Percentiles rank a stretch among this genome's conserved stretches.
Conservation (phyloP, 2,329 filamentous ascomycete genomes). For the Ilyonectria destructans region DNA sequence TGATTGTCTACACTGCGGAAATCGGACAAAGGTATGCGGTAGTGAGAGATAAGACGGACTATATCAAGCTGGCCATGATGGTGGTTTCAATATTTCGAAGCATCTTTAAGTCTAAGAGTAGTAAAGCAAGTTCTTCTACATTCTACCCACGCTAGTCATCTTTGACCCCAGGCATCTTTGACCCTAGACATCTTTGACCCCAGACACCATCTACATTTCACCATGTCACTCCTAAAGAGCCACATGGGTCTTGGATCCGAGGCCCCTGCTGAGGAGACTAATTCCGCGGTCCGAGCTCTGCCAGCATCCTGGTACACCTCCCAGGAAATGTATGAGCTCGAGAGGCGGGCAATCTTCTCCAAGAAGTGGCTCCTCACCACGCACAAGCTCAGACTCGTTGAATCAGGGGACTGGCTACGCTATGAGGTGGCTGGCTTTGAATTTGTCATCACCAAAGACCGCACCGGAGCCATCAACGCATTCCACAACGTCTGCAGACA, state of each 20-base stretch:
- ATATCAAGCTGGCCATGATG: not conserved
- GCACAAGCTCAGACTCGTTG: constrained; percentile 65
- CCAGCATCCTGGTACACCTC: constrained; percentile 69
- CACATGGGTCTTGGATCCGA: constrained; percentile 52
- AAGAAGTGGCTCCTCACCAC: constrained; percentile 71
- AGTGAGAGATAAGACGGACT: not conserved
- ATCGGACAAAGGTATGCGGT: not conserved
- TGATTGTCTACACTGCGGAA: not conserved
- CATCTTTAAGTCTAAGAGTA: not conserved
- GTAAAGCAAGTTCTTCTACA: too few relatives aligned
- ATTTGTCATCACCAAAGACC: constrained; percentile 68
- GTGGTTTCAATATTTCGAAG: not conserved
- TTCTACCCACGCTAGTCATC: too few relatives aligned
- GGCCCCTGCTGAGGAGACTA: constrained; percentile 41
- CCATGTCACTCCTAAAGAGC: too few relatives aligned
- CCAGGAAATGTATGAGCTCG: constrained; percentile 70
- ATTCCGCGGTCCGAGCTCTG: constrained; percentile 55
- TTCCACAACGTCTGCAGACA: constrained; percentile 78
- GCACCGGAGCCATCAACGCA: constrained; percentile 67
- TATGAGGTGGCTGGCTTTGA: constrained; percentile 71
- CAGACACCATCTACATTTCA: constrained; percentile 7
- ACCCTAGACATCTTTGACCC: too few relatives aligned
- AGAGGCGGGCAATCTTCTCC: constrained; percentile 72
- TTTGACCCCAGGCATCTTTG: too few relatives aligned
- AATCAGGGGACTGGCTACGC: constrained; percentile 71